Percentiles rank a stretch among this genome's conserved stretches.
These are phyloP conservation scores for Dothidotthia symphoricarpi DNA, from an alignment of 2,329 filamentous ascomycete genomes.

Conservation along the genomic window DNA sequence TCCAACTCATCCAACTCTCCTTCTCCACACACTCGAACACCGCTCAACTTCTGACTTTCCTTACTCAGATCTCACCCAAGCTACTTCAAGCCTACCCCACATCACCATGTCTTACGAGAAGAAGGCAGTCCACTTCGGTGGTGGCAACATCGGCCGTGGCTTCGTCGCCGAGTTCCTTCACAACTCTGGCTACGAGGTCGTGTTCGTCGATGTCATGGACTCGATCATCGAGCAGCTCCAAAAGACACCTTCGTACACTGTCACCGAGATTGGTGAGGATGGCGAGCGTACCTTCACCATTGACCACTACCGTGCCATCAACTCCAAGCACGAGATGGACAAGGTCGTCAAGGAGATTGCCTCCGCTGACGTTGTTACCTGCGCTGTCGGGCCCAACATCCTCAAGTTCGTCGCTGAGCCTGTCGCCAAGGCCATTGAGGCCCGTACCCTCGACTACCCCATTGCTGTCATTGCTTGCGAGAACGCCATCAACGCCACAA, in stretches of 20 bases:
- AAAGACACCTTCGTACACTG: conserved; percentile 72
- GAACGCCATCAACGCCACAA: conserved; percentile 93
- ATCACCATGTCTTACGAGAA: conserved; percentile 42
- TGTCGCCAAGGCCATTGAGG: conserved; percentile 90
- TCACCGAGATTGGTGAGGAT: conserved; percentile 87
- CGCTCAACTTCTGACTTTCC: conserved; percentile 6
- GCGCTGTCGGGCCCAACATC: conserved; percentile 93
- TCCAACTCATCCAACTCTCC: not conserved
- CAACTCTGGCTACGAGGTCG: conserved; percentile 90
- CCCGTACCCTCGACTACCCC: conserved; percentile 64
- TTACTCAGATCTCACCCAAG: conserved; percentile 1
- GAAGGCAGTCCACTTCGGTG: conserved; percentile 55
- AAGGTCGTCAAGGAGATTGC: conserved; percentile 82
- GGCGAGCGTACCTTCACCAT: conserved; percentile 80
- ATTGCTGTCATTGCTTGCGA: conserved; percentile 95
- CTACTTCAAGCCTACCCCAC: conserved; percentile 4
- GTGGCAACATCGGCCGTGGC: conserved; percentile 55
- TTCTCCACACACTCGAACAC: conserved; percentile 16
- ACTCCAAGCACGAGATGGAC: conserved; percentile 81
- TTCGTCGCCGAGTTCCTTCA: conserved; percentile 68
- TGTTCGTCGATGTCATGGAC: conserved; percentile 94
- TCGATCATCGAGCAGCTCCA: conserved; percentile 78
- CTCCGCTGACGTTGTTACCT: conserved; percentile 87
- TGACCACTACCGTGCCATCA: conserved; percentile 95
- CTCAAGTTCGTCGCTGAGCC: conserved; percentile 94